Base-by-base conservation (phyloP, 768 basidiomycete species). In the Tulasnella calospora region DNA sequence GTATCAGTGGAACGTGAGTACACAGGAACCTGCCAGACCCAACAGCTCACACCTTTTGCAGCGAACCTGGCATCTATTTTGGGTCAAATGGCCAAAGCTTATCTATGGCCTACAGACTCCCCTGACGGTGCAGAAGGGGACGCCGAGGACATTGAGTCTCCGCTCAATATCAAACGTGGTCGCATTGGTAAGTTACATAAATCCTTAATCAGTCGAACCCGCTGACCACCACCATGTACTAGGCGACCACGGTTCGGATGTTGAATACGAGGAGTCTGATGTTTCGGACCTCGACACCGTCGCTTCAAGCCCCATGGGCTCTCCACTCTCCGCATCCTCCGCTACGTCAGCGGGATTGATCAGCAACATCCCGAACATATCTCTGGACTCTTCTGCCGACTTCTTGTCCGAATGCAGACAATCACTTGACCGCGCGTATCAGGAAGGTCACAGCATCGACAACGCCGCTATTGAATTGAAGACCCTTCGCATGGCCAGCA, bases 401-500 rank as follows among this genome's bases (percentile, higher is more conserved):
- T 97, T 96, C 85, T 87, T 84, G 61, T 86, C 85, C 40, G 95
- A 96, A 82, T 94, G 93, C 74, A 85, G 85, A n/a, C 91, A 92
- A 80, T 95, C 95, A 27, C 89, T 99, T 73, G 93, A 94, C 77
- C 92, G 97, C 79, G 96, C 96, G 35, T 96, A 97, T 84, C 88
- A 91, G 12, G 97, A 99, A 84, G 92, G 89, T 2, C 96, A 98
- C 85, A 92, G 91, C 15, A 91, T 97, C 70, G 95, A 97, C 81
- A 95, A 98, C 83, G 95, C 96, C 1, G 88, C 94, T 0, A 92
- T 99, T 80, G 97, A 99, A 83, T 88, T 99, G 79, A 95, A 97
- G 86, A 98, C 97, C 67, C 89, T 99, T 69, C 93, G 96, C 72
- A 97, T 99, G 94, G 95, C 95, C 46, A 94, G 92, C 82, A 99